Evolutionary conservation across 2,329 filamentous ascomycete species (phyloP).

Genomic region (Capronia americana): DNA sequence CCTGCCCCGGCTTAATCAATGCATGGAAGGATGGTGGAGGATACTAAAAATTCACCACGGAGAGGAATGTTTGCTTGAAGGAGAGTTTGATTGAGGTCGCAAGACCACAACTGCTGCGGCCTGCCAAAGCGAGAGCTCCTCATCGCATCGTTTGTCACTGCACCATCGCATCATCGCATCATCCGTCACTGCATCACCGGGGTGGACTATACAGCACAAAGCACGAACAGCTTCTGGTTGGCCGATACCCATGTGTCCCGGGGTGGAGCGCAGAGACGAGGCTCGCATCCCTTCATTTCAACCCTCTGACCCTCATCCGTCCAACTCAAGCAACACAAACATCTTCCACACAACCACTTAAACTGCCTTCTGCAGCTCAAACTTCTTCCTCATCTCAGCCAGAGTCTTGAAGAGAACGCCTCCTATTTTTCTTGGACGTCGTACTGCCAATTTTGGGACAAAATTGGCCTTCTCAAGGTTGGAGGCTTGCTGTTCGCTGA

Average conservation of each 20-base stretch:
- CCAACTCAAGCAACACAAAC: conserved; percentile 7
- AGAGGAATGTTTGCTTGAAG: conserved; percentile 2
- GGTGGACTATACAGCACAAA: conserved; percentile 19
- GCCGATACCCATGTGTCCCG: conserved; percentile 4
- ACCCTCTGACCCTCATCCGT: conserved; percentile 10
- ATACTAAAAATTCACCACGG: background rate
- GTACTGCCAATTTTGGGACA: background rate
- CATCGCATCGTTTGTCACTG: background rate
- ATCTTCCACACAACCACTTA: conserved; percentile 10
- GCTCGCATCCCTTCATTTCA: conserved; percentile 12
- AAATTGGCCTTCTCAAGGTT: background rate
- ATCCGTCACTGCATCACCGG: conserved; percentile 12
- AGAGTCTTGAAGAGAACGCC: conserved; percentile 3
- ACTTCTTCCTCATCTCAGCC: conserved; percentile 6
- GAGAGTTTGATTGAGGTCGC: background rate
- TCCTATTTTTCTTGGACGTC: background rate
- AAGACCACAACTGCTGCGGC: background rate
- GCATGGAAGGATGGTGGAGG: background rate
- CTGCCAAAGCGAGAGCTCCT: background rate
- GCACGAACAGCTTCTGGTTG: conserved; percentile 7
- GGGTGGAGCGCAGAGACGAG: conserved; percentile 19
- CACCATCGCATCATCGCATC: background rate
- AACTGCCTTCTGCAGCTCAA: conserved; percentile 1
- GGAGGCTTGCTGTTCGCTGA: conserved; percentile 1
- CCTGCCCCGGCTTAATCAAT: background rate